These are phyloP conservation scores for Heterobasidion annosum DNA, from an alignment of 1,284 basidiomycete genomes.

Conservation along the genomic window DNA sequence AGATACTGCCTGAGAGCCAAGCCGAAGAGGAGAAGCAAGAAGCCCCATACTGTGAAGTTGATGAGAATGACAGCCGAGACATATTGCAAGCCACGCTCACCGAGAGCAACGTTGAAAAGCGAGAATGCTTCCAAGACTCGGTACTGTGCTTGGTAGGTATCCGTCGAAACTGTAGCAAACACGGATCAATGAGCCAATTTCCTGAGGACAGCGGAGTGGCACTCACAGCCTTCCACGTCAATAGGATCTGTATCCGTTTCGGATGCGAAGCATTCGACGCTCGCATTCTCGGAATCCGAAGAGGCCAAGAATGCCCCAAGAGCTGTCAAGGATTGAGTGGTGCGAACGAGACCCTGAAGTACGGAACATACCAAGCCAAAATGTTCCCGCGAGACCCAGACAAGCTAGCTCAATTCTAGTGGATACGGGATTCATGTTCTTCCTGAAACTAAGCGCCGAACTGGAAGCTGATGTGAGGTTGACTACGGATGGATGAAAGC, in stretches of 20 bases:
- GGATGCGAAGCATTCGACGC: slow-evolving; percentile 72
- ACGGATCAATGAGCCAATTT: background rate
- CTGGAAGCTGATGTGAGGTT: slow-evolving; percentile 23
- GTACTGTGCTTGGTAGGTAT: slow-evolving; percentile 75
- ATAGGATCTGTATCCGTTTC: slow-evolving; percentile 40
- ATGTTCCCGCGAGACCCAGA: slow-evolving; percentile 59
- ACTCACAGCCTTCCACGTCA: slow-evolving; percentile 52
- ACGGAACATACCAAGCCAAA: slow-evolving; percentile 61
- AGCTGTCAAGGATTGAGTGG: slow-evolving; percentile 30
- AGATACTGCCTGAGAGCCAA: slow-evolving; percentile 58
- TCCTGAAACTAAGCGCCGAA: slow-evolving; percentile 51
- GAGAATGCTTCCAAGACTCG: slow-evolving; percentile 70
- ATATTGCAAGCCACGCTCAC: slow-evolving; percentile 29
- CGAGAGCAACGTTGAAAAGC: slow-evolving; percentile 62
- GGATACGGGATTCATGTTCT: slow-evolving; percentile 63
- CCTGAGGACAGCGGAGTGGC: slow-evolving; percentile 4
- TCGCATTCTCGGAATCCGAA: slow-evolving; percentile 65
- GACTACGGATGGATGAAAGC: background rate
- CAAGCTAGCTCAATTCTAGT: slow-evolving; percentile 68
- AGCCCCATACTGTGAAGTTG: slow-evolving; percentile 42
- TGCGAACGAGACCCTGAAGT: slow-evolving; percentile 3
- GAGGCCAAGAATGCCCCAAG: slow-evolving; percentile 63
- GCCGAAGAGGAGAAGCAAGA: slow-evolving; percentile 49
- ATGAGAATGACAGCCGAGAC: slow-evolving; percentile 12
- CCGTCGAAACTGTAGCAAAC: slow-evolving; percentile 44